Percentiles rank a stretch among this genome's conserved stretches.
These are phyloP conservation scores for Aspergillus pseudoglaucus DNA, from an alignment of 2,329 filamentous ascomycete species.

Conservation along the genomic window DNA sequence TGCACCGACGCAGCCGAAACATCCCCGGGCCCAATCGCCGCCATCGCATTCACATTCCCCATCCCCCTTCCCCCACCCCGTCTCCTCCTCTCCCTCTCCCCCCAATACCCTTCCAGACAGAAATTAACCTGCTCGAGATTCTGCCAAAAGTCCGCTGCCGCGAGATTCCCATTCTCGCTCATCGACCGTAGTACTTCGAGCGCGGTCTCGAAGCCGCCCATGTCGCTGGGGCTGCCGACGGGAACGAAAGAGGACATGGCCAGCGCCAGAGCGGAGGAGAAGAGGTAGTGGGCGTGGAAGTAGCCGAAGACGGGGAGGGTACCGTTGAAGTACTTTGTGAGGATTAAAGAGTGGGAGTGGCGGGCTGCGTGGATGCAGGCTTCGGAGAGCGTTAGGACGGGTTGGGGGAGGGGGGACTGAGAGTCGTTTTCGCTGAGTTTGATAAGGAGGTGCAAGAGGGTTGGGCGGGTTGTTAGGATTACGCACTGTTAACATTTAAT, in stretches of 20 bases:
- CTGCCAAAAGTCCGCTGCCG: slow-evolving; percentile 28
- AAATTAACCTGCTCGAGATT: slow-evolving; percentile 28
- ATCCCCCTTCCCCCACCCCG: background rate
- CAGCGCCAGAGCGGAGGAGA: slow-evolving; percentile 32
- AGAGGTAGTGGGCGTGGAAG: slow-evolving; percentile 36
- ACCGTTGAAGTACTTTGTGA: slow-evolving; percentile 34
- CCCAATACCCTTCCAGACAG: slow-evolving; percentile 21
- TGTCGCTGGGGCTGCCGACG: slow-evolving; percentile 24
- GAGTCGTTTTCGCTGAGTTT: slow-evolving; percentile 20
- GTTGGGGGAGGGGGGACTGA: slow-evolving; percentile 27
- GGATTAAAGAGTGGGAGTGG: slow-evolving; percentile 31
- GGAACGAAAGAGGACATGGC: slow-evolving; percentile 32
- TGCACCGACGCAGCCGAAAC: background rate
- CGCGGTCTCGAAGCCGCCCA: slow-evolving; percentile 26
- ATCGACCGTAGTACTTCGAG: slow-evolving; percentile 27
- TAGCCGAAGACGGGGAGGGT: slow-evolving; percentile 34
- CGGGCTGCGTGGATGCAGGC: slow-evolving; percentile 34
- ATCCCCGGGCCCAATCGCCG: slow-evolving; percentile 1
- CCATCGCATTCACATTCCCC: background rate
- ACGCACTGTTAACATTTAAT: no score
- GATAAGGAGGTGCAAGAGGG: slow-evolving; percentile 34
- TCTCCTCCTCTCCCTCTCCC: slow-evolving; percentile 1
- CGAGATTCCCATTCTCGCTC: slow-evolving; percentile 31
- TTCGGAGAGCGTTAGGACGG: slow-evolving; percentile 31
- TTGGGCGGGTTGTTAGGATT: slow-evolving; percentile 34